Evolutionary conservation across 441 rosid species (phyloP).

Genomic region (Arabidopsis lyrata): DNA sequence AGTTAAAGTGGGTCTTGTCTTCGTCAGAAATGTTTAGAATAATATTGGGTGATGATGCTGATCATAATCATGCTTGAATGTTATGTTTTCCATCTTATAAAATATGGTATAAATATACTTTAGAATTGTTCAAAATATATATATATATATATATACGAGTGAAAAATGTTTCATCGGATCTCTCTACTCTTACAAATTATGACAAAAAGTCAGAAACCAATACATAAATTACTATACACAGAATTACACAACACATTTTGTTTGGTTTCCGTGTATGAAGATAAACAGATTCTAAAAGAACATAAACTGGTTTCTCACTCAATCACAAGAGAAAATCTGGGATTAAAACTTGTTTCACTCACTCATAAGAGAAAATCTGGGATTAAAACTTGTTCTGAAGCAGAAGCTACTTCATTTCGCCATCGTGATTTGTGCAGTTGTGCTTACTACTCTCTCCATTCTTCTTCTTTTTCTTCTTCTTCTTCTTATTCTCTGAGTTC

Average conservation of each 20-base stretch:
- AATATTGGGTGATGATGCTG: not conserved
- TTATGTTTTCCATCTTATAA: constrained; percentile 6
- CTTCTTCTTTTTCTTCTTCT: constrained; percentile 53
- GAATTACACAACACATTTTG: constrained; percentile 29
- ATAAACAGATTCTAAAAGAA: not conserved
- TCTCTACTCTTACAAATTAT: not conserved
- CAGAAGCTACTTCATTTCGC: constrained; percentile 39
- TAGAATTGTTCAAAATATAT: too few species aligned
- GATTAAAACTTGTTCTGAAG: constrained; percentile 53
- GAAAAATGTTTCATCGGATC: not conserved
- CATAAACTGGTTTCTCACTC: not conserved
- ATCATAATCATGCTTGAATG: constrained; percentile 3
- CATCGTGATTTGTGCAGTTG: constrained; percentile 59
- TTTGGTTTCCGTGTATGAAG: constrained; percentile 16
- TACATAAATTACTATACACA: constrained; percentile 30
- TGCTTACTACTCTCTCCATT: constrained; percentile 59
- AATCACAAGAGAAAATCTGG: too few species aligned
- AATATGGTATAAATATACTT: not conserved
- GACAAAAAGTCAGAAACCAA: not conserved
- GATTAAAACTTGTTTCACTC: not conserved
- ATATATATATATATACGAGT: too few species aligned
- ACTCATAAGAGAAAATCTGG: constrained; percentile 76
- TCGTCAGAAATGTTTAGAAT: not conserved
- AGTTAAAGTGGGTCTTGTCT: not conserved
- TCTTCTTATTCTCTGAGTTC: constrained; percentile 51